These are phyloP conservation scores for Rubia tinctorum DNA, from an alignment of 305 asterid genomes.

Conservation along the genomic window DNA sequence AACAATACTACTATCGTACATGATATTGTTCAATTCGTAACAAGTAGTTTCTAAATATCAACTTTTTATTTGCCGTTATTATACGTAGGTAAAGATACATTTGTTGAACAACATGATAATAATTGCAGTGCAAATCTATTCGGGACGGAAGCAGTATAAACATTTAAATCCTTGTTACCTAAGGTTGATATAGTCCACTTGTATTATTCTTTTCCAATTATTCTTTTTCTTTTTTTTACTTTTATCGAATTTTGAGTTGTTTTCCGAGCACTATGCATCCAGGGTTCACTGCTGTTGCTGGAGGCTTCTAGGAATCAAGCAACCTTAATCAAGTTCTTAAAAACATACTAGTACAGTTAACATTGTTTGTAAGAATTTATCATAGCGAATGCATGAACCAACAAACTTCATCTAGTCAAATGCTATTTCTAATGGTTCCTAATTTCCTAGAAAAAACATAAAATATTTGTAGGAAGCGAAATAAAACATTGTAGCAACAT, in stretches of 20 bases:
- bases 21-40: too few species aligned
- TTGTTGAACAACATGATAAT: too few species aligned
- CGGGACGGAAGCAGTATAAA: too few species aligned
- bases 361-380: neutral
- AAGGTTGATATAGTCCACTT: neutral
- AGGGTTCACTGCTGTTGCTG: neutral
- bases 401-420: neutral
- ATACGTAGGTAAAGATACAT: too few species aligned
- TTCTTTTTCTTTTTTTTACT: too few species aligned
- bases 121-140: too few species aligned
- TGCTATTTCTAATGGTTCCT: neutral
- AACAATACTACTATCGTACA: too few species aligned
- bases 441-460: neutral
- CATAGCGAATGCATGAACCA: neutral
- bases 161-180: neutral
- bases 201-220: neutral
- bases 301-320: conserved; percentile 4
- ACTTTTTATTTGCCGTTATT: too few species aligned
- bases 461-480: too few species aligned
- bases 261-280: neutral
- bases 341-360: neutral
- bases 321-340: neutral
- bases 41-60: too few species aligned
- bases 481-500: neutral
- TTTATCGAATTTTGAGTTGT: neutral